A percentile compares a stretch with the other conserved stretches of the same genome.
These are phyloP conservation scores for Escovopsis sp. DNA, from an alignment of 2,329 filamentous ascomycete species.

Conservation along the genomic window DNA sequence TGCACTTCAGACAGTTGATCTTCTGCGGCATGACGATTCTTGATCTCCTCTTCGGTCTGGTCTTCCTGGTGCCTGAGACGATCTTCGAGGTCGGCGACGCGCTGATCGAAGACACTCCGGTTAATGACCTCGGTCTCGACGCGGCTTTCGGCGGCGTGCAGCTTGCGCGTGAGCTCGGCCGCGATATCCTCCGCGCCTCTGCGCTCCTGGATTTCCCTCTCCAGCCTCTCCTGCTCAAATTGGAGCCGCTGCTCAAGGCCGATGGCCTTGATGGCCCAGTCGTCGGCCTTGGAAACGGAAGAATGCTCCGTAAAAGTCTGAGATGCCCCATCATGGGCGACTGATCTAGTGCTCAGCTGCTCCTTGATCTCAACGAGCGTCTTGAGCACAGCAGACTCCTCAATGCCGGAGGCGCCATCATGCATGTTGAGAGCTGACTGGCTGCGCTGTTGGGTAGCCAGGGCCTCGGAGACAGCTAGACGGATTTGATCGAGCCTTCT, in stretches of 20 bases:
- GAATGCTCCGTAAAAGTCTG: conserved; percentile 38
- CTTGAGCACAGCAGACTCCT: conserved; percentile 42
- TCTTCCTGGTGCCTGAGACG: conserved; percentile 49
- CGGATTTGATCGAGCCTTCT: conserved; percentile 73
- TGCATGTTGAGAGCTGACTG: conserved; percentile 16
- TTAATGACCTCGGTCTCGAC: conserved; percentile 47
- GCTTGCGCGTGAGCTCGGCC: conserved; percentile 36
- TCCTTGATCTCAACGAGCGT: conserved; percentile 50
- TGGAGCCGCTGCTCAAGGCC: conserved; percentile 44
- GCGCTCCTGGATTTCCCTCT: conserved; percentile 32
- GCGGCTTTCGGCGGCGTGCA: conserved; percentile 41
- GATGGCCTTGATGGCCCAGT: conserved; percentile 35
- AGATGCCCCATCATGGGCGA: conserved; percentile 17
- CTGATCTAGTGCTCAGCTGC: conserved; percentile 19
- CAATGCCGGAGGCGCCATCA: conserved; percentile 12
- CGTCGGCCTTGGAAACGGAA: conserved; percentile 39
- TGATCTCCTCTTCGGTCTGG: conserved; percentile 47
- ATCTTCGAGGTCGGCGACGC: conserved; percentile 54
- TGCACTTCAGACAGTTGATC: conserved; percentile 61
- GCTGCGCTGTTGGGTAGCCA: conserved; percentile 40
- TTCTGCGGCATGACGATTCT: conserved; percentile 49
- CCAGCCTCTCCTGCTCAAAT: conserved; percentile 30
- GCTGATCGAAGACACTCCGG: conserved; percentile 40
- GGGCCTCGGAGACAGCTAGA: conserved; percentile 54
- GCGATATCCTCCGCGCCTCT: conserved; percentile 37